These are phyloP conservation scores for Metarhizium robertsii DNA, from an alignment of 2,329 filamentous ascomycete genomes.

Conservation along the genomic window DNA sequence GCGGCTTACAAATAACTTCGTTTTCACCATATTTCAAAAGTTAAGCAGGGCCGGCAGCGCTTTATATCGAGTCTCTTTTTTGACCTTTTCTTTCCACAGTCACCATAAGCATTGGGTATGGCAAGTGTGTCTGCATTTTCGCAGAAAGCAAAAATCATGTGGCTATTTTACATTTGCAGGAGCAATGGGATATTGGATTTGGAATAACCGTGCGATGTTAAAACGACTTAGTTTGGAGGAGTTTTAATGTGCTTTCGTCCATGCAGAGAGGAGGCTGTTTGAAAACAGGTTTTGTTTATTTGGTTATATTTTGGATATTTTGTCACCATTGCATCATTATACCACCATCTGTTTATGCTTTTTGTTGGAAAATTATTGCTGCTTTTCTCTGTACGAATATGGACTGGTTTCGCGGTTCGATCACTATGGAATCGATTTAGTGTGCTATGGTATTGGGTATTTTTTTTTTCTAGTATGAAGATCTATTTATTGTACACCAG, in stretches of 20 bases:
- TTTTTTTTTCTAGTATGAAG: not conserved
- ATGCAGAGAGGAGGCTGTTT: not conserved
- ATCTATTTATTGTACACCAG: not conserved
- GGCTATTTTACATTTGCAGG: not conserved
- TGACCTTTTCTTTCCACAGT: conserved; percentile 7
- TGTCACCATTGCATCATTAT: not conserved
- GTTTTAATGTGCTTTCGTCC: not conserved
- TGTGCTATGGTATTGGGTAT: not conserved
- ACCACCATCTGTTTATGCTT: not conserved
- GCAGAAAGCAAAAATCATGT: conserved; percentile 2
- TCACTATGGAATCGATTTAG: not conserved
- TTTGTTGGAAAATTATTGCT: not conserved
- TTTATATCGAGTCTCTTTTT: conserved; percentile 2
- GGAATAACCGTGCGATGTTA: not conserved
- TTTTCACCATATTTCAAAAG: not conserved
- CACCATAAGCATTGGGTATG: conserved; percentile 4
- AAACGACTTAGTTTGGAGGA: not conserved
- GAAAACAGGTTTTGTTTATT: not conserved
- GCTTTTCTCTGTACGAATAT: not conserved
- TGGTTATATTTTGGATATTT: not conserved
- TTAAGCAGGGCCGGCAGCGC: conserved; percentile 5
- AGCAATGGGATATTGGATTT: not conserved
- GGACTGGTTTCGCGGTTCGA: not conserved
- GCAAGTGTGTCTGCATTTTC: conserved; percentile 5
- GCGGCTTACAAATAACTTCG: not conserved